Conservation (phyloP, 176 grass and related monocot species). For the Oryza nivara region DNA sequence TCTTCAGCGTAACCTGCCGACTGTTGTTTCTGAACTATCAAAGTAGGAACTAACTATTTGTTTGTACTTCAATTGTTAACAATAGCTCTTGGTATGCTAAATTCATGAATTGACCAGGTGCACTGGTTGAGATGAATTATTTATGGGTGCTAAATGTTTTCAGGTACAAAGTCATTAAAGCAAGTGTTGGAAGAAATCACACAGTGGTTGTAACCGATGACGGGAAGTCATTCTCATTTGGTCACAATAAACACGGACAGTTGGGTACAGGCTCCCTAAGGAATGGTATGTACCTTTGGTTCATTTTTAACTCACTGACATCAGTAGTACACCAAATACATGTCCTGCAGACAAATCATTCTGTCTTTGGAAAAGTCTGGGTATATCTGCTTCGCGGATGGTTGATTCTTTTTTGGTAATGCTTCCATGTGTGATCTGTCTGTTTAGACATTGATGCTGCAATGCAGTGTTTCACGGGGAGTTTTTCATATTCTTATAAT, state of each 20-base stretch:
- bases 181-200: conserved; percentile 82
- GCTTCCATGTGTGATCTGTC: not conserved
- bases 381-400: not conserved
- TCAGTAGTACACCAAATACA: conserved; percentile 7
- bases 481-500: conserved; percentile 18
- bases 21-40: conserved; percentile 81
- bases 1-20: conserved; percentile 75
- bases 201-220: conserved; percentile 87
- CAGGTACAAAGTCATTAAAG: conserved; percentile 75
- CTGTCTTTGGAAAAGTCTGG: not conserved
- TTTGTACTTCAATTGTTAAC: conserved; percentile 9
- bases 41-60: conserved; percentile 52
- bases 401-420: not conserved
- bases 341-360: not conserved
- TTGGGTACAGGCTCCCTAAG: conserved; percentile 79
- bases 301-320: conserved; percentile 24
- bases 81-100: not conserved
- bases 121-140: not conserved
- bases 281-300: conserved; percentile 57
- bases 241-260: conserved; percentile 92
- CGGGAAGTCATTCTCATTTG: conserved; percentile 82
- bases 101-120: conserved; percentile 7
- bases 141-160: conserved; percentile 19
- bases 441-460: not conserved
- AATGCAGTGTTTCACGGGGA: not conserved